Conservation (phyloP, 108 stramenopile species). For the Fistulifera solaris region DNA sequence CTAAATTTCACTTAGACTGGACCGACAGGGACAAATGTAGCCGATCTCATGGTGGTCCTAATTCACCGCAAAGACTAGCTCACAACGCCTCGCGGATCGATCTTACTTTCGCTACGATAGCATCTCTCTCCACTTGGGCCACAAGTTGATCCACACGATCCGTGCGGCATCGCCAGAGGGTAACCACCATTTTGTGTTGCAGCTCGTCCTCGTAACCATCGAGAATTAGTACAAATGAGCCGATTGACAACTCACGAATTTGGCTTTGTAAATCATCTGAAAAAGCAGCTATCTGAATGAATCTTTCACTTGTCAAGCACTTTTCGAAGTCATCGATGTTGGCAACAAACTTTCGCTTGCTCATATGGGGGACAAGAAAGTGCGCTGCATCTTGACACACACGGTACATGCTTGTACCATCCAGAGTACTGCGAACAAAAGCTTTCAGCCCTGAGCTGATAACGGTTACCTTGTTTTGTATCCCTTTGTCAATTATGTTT, state of each 20-base stretch:
- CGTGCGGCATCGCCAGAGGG: conserved; percentile 67
- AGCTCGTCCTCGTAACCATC: conserved; percentile 67
- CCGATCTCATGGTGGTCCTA: conserved; percentile 71
- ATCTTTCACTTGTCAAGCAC: conserved; percentile 31
- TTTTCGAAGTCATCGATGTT: conserved; percentile 52
- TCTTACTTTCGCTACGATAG: conserved; percentile 51
- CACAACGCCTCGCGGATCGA: not conserved
- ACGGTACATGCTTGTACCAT: conserved; percentile 40
- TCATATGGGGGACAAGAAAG: conserved; percentile 73
- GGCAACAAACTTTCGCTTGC: conserved; percentile 55
- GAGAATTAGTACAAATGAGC: conserved; percentile 68
- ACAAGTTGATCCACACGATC: conserved; percentile 59
- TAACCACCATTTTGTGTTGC: conserved; percentile 59
- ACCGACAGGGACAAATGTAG: conserved; percentile 83
- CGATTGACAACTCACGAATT: conserved; percentile 31
- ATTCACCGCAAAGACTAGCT: conserved; percentile 11
- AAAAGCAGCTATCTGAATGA: conserved; percentile 37
- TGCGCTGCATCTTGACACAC: conserved; percentile 75
- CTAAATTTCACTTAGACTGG: conserved; percentile 41
- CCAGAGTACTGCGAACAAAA: conserved; percentile 59
- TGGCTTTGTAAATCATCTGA: conserved; percentile 35
- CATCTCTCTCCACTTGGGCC: conserved; percentile 66
- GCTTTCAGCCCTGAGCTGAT: conserved; percentile 75
- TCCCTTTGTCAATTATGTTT: conserved; percentile 53
- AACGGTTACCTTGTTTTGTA: conserved; percentile 63